phyloP scores from a whole-genome alignment of 495 filamentous ascomycete species.

The Oidiodendron maius region DNA sequence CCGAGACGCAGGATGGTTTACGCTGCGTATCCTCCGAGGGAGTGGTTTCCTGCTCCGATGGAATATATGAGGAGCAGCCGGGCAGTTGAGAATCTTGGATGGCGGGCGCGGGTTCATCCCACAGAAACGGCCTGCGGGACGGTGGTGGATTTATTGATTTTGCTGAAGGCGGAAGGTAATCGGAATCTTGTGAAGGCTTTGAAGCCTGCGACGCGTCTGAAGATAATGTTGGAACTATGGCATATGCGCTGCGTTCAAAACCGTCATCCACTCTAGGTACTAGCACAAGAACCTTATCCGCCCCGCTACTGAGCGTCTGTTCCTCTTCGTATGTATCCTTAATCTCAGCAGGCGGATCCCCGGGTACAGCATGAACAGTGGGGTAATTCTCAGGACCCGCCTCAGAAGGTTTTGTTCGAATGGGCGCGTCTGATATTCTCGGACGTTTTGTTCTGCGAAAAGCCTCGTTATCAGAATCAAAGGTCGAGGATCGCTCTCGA shows the following conservation, averaged over 20 bases:
- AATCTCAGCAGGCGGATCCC: no score
- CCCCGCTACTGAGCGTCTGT: not conserved
- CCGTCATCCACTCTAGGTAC: constrained; percentile 6
- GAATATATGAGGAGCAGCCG: constrained; percentile 1
- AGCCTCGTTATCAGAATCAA: constrained; percentile 7
- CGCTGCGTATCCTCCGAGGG: no score
- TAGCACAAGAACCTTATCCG: constrained; percentile 5
- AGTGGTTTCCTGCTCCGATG: not conserved
- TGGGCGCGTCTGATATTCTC: not conserved
- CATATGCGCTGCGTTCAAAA: constrained; percentile 16
- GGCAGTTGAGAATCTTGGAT: constrained; percentile 15
- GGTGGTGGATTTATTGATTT: not conserved
- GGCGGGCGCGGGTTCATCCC: constrained; percentile 6
- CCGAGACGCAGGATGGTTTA: no score
- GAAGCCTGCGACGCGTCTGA: constrained; percentile 13
- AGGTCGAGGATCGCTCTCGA: not conserved
- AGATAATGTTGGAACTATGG: not conserved
- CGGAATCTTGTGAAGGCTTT: not conserved
- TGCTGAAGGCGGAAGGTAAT: not conserved
- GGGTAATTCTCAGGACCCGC: no score
- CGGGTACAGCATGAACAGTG: no score
- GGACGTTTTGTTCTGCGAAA: constrained; percentile 11
- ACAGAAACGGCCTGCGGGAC: not conserved
- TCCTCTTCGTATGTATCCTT: constrained; percentile 25
- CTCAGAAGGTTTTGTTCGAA: constrained; percentile 2